A percentile compares a stretch with the other conserved stretches of the same genome.
Evolutionary conservation across 495 filamentous ascomycete species (phyloP).

Genomic region (Aspergillus avenaceus): DNA sequence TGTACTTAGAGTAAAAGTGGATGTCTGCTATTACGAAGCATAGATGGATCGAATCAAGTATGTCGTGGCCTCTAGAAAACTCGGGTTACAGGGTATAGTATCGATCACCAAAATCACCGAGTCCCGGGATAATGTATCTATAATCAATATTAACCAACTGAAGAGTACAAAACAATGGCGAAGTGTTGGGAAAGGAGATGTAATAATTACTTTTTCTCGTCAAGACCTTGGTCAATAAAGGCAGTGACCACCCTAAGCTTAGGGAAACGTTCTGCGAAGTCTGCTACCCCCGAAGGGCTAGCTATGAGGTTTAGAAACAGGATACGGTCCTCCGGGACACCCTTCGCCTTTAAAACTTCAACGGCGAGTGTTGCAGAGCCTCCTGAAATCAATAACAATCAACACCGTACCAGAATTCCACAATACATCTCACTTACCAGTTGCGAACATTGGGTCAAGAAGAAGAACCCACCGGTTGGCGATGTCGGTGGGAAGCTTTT

Average conservation of each 20-base stretch:
- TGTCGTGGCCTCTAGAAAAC: background rate
- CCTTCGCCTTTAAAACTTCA: slow-evolving; percentile 79
- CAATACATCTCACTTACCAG: slow-evolving; percentile 55
- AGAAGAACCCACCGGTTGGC: slow-evolving; percentile 87
- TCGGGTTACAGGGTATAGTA: slow-evolving; percentile 78
- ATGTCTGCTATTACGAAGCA: too few relatives aligned
- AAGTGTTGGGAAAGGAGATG: background rate
- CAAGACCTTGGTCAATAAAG: slow-evolving; percentile 89
- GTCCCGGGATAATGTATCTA: slow-evolving; percentile 93
- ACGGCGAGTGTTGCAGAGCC: slow-evolving; percentile 96
- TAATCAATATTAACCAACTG: slow-evolving; percentile 3
- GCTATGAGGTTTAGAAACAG: slow-evolving; percentile 95
- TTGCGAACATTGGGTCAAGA: slow-evolving; percentile 98
- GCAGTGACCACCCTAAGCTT: slow-evolving; percentile 91
- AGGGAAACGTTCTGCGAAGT: slow-evolving; percentile 89
- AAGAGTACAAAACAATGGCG: slow-evolving; percentile 13
- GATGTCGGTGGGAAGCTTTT: slow-evolving; percentile 94
- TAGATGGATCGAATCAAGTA: too few relatives aligned
- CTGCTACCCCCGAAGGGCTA: slow-evolving; percentile 84
- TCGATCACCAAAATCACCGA: slow-evolving; percentile 95
- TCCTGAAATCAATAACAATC: slow-evolving; percentile 47
- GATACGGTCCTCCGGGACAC: slow-evolving; percentile 92
- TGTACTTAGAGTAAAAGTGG: too few relatives aligned
- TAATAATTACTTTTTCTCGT: slow-evolving; percentile 85
- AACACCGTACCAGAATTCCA: background rate